Base-by-base conservation (phyloP, 2,329 filamentous ascomycete species). In the Blastomyces silverae region DNA sequence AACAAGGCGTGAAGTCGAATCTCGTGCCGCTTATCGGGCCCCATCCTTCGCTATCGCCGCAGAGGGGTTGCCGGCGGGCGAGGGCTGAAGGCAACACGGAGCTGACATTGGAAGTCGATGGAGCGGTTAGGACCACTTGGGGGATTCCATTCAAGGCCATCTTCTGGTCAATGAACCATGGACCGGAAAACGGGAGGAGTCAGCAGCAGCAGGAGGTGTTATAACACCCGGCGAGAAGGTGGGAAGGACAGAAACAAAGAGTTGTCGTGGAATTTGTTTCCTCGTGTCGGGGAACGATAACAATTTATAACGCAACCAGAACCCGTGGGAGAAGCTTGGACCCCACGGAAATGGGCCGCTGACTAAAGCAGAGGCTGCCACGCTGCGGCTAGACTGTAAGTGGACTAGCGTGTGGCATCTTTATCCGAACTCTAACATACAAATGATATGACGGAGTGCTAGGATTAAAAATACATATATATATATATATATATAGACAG, bases 1-100 rank as follows among this genome's bases (percentile, higher is more conserved):
- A 99, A 81, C 94, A 99, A 52, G 94, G 93, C 20, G 94, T 97
- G 73, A 99, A 92, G 79, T 99, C 94, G 78, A 91, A 97, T 76
- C 93, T 85, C 70, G 87, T 83, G 46, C 88, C 87, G 78, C 92
- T 97, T 74, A 99, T 75, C 28, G 94, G 94, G 0, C 95, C 95
- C 94, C 94, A 99, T 72, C 94, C 95, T 78, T 97, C 93, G 64
- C 83, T 81, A 78, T 96, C 94, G 76, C 89, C 86, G 79, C 93
- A 97, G 77, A 97, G 81, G 65, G 90, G 87, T 75, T 95, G 89
- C 66, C 70, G 70, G 55, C 71, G 70, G 63, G 63, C 68, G 46
- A 67, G 66, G 72, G 72, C 39, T 39, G 48, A 64, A 61, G 60
- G 48, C 59, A 66, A 66, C 69, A 67, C 64, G 70, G 63, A 62